Base-by-base conservation (phyloP, 768 basidiomycete genomes). In the Boletus eberwhitei region DNA sequence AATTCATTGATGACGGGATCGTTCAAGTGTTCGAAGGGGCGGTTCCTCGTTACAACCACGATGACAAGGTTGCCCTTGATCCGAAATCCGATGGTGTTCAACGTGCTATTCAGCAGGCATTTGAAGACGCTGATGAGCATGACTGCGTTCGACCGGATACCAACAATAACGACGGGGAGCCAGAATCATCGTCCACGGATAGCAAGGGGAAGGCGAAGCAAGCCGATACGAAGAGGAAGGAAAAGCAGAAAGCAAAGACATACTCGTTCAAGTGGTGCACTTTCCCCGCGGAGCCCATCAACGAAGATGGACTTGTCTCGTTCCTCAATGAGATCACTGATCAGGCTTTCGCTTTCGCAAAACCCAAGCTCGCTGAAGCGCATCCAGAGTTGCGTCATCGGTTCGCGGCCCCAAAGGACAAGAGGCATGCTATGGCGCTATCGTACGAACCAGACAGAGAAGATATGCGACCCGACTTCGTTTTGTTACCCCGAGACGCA, bases 281-380 rank as follows among this genome's bases (percentile, higher is more conserved):
- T 0, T 61, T 56, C 39, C 58, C 54, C 2, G 1, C 1, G 5
- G 59, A 60, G 16, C 35, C 55, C 6, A 12, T 61, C 43, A 1
- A 13, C 0, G 52, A 53, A 26, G 47, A 54, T 2, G 36, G 47
- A 16, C 37, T 61, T 8, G 60, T 57, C 5, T 34, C 36, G 0
- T 61, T 61, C 31, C 46, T 57, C 1, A 61, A 61, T 1, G 13
- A 37, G 1, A 34, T 60, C 44, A 50, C 54, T n/a, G 59, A 61
- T 36, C 44, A 7, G 11, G 54, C 58, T 0, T 46, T 56, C n/a
- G 29, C 17, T 11, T 26, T 61, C 37, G 44, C 48, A 4, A 31
- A 48, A 22, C 46, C 54, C 7, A 31, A 19, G 5, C 45, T 41
- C 24, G 5, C 38, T 2, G 8, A 2, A 0, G 21, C 36, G 3